Conservation (phyloP, 306 rosid species). For the Mimosa pudica region DNA sequence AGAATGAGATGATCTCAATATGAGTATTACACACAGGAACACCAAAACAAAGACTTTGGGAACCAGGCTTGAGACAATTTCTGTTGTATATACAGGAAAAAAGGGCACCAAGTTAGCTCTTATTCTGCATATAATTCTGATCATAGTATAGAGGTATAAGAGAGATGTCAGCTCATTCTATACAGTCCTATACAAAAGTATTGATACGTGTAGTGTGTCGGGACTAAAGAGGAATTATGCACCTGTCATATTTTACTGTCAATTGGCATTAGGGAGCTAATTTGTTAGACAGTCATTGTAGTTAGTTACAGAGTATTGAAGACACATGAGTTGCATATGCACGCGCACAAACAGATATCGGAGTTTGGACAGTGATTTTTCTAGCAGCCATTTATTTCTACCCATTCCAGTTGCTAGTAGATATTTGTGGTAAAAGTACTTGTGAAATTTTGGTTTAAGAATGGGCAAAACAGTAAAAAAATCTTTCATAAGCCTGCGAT, state of each 20-base stretch:
- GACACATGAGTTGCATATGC: no score
- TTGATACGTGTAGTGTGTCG: no score
- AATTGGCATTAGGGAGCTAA: no score
- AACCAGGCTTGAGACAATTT: background rate
- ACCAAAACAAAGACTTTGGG: background rate
- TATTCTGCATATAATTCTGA: no score
- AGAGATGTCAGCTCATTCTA: background rate
- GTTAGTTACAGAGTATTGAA: no score
- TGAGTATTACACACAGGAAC: background rate
- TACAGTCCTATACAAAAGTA: no score
- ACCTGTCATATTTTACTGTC: no score
- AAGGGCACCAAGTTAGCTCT: no score
- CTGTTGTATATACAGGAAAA: background rate
- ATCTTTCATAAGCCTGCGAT: background rate
- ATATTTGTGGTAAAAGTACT: background rate
- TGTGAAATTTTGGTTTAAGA: background rate
- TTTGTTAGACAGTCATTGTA: no score
- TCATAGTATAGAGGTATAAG: background rate
- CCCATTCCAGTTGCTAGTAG: background rate
- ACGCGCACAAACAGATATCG: no score
- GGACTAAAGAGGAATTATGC: no score
- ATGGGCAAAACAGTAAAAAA: background rate
- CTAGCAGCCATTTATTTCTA: background rate
- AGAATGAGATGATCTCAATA: slow-evolving; percentile 13
- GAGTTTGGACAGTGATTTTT: background rate